Conservation (phyloP, 805 yeast genomes). For the Yamadazyma ubonensis region DNA sequence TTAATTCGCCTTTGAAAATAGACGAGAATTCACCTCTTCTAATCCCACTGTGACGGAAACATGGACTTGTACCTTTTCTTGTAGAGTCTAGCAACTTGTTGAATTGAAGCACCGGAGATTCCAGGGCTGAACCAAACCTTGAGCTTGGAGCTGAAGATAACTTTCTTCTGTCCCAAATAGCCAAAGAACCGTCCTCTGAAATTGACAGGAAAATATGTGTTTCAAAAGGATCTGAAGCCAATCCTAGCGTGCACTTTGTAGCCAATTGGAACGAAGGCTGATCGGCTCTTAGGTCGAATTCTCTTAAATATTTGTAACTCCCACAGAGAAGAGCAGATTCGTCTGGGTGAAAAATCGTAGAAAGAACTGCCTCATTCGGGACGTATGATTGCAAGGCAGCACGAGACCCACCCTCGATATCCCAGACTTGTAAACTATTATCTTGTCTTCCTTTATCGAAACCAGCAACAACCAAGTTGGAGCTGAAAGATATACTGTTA, state of each 20-base stretch:
- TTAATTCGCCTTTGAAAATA: constrained; percentile 70
- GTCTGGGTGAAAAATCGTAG: constrained; percentile 65
- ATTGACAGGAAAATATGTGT: constrained; percentile 67
- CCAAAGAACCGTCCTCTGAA: constrained; percentile 80
- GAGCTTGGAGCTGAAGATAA: constrained; percentile 35
- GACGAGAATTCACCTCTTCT: constrained; percentile 75
- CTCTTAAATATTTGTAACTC: constrained; percentile 72
- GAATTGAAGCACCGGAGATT: constrained; percentile 59
- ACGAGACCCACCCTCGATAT: constrained; percentile 40
- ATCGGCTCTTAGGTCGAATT: constrained; percentile 67
- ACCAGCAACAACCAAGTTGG: constrained; percentile 71
- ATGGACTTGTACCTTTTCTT: constrained; percentile 58
- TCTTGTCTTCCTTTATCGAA: constrained; percentile 77
- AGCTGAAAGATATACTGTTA: constrained; percentile 64
- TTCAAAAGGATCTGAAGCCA: constrained; percentile 68
- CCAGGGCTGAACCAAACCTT: constrained; percentile 25
- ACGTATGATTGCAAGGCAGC: constrained; percentile 45
- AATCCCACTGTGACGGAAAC: constrained; percentile 66
- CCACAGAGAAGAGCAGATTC: constrained; percentile 62
- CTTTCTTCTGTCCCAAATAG: constrained; percentile 78
- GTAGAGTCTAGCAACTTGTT: constrained; percentile 61
- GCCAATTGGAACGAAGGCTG: constrained; percentile 71
- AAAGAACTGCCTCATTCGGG: constrained; percentile 71
- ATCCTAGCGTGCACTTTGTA: constrained; percentile 67
- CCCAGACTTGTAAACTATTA: constrained; percentile 77